Conservation (phyloP, 129 eudicot species). For the Pseudognaphalium luteoalbum region DNA sequence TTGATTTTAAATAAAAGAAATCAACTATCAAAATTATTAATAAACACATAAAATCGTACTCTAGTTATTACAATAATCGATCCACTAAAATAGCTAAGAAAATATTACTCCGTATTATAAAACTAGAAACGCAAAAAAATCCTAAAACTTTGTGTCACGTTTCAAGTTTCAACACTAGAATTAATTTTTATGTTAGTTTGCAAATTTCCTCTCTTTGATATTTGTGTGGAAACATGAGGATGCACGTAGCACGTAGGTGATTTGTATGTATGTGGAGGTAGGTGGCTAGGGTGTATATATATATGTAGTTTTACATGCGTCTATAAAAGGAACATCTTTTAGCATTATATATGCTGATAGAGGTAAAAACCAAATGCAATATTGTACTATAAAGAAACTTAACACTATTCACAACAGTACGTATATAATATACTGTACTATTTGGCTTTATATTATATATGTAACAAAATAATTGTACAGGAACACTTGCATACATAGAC, state of each 20-base stretch:
- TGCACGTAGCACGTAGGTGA: not conserved
- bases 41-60: no score
- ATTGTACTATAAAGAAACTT: no score
- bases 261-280: not conserved
- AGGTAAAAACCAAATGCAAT: not conserved
- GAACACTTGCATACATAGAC: constrained; percentile 6
- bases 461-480: not conserved
- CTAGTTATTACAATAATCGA: no score
- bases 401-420: not conserved
- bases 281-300: not conserved
- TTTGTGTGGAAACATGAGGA: not conserved
- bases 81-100: no score
- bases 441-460: not conserved
- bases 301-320: not conserved
- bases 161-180: no score
- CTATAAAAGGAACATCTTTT: not conserved
- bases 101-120: no score
- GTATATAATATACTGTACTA: no score
- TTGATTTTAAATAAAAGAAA: no score
- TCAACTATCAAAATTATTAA: no score
- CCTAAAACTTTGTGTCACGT: no score
- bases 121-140: no score
- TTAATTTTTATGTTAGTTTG: not conserved
- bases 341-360: not conserved
- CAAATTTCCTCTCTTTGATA: not conserved